A percentile compares a stretch with the other conserved stretches of the same genome.
Evolutionary conservation across 495 filamentous ascomycete species (phyloP).

Genomic region (Trichoderma parareesei): DNA sequence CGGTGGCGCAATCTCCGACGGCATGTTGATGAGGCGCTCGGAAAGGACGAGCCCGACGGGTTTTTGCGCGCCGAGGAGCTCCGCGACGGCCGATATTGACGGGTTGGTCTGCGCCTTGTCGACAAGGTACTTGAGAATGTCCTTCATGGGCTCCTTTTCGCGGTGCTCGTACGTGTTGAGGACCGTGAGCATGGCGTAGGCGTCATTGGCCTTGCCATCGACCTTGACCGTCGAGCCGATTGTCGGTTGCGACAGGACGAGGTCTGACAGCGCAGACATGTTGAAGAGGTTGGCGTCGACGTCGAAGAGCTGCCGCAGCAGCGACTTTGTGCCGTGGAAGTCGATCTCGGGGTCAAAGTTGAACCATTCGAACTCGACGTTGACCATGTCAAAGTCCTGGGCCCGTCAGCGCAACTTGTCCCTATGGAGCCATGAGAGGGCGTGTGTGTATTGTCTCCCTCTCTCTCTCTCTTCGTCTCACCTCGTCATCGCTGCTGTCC

Average conservation of each 20-base stretch:
- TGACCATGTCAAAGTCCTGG: conserved; percentile 80
- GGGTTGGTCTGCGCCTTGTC: conserved; percentile 48
- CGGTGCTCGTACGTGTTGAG: conserved; percentile 77
- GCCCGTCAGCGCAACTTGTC: neutral
- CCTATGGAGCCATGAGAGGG: neutral
- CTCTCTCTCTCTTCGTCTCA: conserved; percentile 3
- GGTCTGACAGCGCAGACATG: conserved; percentile 73
- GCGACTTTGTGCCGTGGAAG: conserved; percentile 88
- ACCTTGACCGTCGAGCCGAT: conserved; percentile 94
- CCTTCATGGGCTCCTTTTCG: conserved; percentile 60
- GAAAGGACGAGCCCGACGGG: conserved; percentile 78
- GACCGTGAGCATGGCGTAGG: conserved; percentile 89
- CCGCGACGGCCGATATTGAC: conserved; percentile 43
- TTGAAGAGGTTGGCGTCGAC: conserved; percentile 76
- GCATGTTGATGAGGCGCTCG: conserved; percentile 92
- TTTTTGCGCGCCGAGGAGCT: conserved; percentile 41
- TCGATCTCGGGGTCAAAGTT: conserved; percentile 85
- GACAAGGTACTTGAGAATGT: conserved; percentile 63
- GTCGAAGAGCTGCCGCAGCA: conserved; percentile 92
- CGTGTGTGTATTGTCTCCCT: neutral
- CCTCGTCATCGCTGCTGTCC: conserved; percentile 15
- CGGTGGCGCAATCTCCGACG: conserved; percentile 79
- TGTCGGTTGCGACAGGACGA: conserved; percentile 80
- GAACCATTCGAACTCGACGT: conserved; percentile 98
- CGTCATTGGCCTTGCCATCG: conserved; percentile 87